Base-by-base conservation (phyloP, 1,284 basidiomycete species). In the Caloboletus inedulis region DNA sequence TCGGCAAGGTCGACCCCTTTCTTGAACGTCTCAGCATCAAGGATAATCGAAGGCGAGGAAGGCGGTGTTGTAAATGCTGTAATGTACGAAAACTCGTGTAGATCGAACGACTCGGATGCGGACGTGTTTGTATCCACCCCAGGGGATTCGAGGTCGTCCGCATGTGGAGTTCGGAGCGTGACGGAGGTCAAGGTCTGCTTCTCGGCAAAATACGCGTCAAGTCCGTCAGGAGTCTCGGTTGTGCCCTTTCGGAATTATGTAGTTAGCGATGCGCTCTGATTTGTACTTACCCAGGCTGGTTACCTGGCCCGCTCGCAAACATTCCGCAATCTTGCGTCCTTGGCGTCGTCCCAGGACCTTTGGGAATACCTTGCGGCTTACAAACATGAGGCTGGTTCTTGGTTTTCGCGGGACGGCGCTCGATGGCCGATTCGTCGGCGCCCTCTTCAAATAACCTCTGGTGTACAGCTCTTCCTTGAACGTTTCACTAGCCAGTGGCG, bases 81-180 rank as follows among this genome's bases (percentile, higher is more conserved):
- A 29, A 69, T 27, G 41, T 69, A 66, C 29, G 68, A 70, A 62
- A 66, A 64, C 60, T 68, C 66, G 54, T 64, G 55, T 52, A 69
- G 37, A 44, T 70, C 66, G 18, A 62, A 66, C 25, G 54, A 53
- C 10, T 52, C 49, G 47, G 63, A 65, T 33, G 47, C 39, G 19
- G 56, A 49, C 16, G 55, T 55, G 25, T 39, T 55, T 21, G 55
- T 54, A 14, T 53, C 46, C 47, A 33, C 46, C 41, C 39, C 51
- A 4, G 58, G 64, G 3, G 62, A 59, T 33, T 63, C 47, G 18
- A 48, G 42, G 31, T 14, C n/a, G 9, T 43, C 37, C 14, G 43
- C 30, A 6, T 41, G 54, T 44, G 51, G 47, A 23, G 47, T 45
- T 14, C 31, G 53, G 29, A 54, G 56, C 1, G 55, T 62, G 40